Conservation (phyloP, 2,329 filamentous ascomycete species). For the Diaporthe eres region DNA sequence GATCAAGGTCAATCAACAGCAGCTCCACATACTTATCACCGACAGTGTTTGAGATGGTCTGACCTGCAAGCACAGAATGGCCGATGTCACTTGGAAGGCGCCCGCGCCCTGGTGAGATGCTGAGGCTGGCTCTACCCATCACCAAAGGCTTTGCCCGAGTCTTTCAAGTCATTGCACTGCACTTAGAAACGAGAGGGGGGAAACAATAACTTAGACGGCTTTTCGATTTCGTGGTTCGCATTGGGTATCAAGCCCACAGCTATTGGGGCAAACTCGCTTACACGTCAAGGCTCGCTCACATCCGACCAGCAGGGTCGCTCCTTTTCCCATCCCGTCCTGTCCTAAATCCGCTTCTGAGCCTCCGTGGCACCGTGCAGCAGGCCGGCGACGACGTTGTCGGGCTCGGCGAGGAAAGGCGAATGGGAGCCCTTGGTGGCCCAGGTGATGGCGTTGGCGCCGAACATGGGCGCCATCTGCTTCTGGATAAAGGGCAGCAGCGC, state of each 20-base stretch:
- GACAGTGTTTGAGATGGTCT: background rate
- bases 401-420: conserved; percentile 44
- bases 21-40: background rate
- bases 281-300: background rate
- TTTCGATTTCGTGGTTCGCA: background rate
- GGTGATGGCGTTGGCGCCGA: conserved; percentile 38
- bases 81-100: background rate
- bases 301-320: background rate
- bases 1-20: background rate
- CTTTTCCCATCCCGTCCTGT: background rate
- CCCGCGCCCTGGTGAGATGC: background rate
- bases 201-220: background rate
- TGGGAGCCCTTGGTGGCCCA: conserved; percentile 40
- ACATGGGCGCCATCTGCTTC: conserved; percentile 37
- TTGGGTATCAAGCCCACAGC: conserved; percentile 26
- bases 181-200: background rate
- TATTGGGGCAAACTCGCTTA: conserved; percentile 7
- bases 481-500: conserved; percentile 41
- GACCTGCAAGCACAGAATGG: background rate
- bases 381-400: conserved; percentile 37
- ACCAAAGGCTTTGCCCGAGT: background rate
- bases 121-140: background rate
- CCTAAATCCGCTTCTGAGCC: conserved; percentile 34
- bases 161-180: background rate
- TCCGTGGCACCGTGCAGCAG: conserved; percentile 35